These are phyloP conservation scores for Cercospora janseana DNA, from an alignment of 2,329 filamentous ascomycete genomes.

Conservation along the genomic window DNA sequence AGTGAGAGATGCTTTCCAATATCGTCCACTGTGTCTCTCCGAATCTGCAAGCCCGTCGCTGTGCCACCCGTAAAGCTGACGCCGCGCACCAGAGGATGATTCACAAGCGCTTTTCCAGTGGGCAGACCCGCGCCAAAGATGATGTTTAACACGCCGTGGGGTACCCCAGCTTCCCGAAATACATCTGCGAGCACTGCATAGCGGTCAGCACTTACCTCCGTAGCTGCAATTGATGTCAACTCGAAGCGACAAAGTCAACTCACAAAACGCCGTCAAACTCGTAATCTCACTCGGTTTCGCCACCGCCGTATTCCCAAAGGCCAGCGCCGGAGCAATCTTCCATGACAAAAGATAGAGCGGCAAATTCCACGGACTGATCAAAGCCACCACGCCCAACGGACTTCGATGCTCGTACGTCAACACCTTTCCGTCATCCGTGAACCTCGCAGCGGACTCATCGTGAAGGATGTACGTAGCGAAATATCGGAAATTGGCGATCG, in stretches of 20 bases:
- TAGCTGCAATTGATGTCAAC: neutral
- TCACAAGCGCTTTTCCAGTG: slow-evolving; percentile 30
- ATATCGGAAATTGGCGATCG: slow-evolving; percentile 16
- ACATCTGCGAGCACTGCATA: slow-evolving; percentile 15
- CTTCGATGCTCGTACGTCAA: slow-evolving; percentile 17
- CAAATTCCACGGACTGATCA: slow-evolving; percentile 21
- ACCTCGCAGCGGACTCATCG: slow-evolving; percentile 14
- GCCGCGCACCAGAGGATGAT: slow-evolving; percentile 53
- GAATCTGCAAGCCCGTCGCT: slow-evolving; percentile 45
- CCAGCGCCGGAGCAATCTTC: slow-evolving; percentile 20
- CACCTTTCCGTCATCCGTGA: slow-evolving; percentile 13
- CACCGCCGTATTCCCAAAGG: slow-evolving; percentile 15
- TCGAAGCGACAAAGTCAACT: neutral
- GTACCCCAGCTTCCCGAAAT: slow-evolving; percentile 41
- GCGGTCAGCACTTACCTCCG: too few relatives aligned
- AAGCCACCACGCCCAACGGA: slow-evolving; percentile 15
- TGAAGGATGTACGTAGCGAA: slow-evolving; percentile 19
- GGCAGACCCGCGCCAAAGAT: slow-evolving; percentile 45
- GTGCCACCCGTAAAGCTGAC: slow-evolving; percentile 50
- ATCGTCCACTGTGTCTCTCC: slow-evolving; percentile 37
- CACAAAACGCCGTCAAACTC: slow-evolving; percentile 17
- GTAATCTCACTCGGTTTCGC: slow-evolving; percentile 19
- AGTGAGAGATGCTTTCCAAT: slow-evolving; percentile 48
- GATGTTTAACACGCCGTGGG: slow-evolving; percentile 45
- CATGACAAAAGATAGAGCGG: slow-evolving; percentile 18